Conservation (phyloP, 2,329 filamentous ascomycete species). For the Niveomyces coronatus region DNA sequence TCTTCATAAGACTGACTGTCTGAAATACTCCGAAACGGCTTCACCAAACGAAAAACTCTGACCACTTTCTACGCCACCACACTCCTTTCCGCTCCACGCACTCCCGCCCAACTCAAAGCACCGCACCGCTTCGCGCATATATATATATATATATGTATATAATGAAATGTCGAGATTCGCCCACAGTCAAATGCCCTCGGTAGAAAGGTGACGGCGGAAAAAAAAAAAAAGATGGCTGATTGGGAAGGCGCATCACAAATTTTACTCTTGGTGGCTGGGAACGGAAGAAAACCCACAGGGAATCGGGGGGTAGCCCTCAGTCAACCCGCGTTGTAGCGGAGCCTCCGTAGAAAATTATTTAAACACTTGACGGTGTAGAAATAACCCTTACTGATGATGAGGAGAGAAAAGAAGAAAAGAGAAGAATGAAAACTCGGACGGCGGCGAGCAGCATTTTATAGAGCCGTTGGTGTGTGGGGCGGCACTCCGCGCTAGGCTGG, state of each 20-base stretch:
- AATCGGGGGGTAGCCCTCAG: conserved; percentile 38
- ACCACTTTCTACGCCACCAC: neutral
- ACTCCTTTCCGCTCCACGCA: neutral
- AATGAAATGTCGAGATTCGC: conserved; percentile 35
- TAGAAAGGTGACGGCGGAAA: conserved; percentile 18
- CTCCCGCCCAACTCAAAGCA: neutral
- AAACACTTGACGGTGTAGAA: conserved; percentile 43
- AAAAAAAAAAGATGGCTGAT: conserved; percentile 34
- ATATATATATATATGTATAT: neutral
- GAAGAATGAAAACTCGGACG: conserved; percentile 9
- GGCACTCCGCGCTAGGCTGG: conserved; percentile 3
- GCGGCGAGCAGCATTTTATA: conserved; percentile 7
- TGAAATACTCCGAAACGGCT: neutral
- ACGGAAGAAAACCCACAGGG: conserved; percentile 43
- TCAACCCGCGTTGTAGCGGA: conserved; percentile 41
- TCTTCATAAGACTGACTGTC: no score
- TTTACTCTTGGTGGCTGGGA: conserved; percentile 42
- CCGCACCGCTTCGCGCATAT: neutral
- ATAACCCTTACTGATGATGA: conserved; percentile 36
- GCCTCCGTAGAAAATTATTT: conserved; percentile 34
- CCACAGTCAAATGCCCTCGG: conserved; percentile 39
- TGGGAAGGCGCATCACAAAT: conserved; percentile 36
- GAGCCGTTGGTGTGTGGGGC: neutral
- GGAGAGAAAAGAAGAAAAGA: conserved; percentile 22
- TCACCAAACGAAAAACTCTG: no score